These are phyloP conservation scores for Pyrenula aspistea DNA, from an alignment of 495 filamentous ascomycete genomes.

Conservation along the genomic window DNA sequence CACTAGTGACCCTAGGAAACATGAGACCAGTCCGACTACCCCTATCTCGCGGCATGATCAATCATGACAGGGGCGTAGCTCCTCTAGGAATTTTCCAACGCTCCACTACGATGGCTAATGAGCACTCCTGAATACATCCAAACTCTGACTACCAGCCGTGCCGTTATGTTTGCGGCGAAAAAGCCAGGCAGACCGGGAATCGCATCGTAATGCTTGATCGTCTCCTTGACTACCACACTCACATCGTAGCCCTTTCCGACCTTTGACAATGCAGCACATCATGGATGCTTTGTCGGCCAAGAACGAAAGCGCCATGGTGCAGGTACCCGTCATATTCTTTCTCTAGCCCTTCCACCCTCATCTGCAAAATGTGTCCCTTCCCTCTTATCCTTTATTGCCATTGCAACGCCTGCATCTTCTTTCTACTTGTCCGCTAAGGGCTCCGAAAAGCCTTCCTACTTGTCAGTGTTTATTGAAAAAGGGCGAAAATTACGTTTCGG, in stretches of 20 bases:
- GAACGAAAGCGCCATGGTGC: not conserved
- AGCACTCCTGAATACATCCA: not conserved
- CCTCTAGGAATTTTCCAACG: too few species aligned
- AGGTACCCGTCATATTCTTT: not conserved
- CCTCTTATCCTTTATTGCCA: not conserved
- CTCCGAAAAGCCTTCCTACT: not conserved
- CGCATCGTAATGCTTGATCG: not conserved
- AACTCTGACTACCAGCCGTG: not conserved
- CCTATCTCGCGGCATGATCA: too few species aligned
- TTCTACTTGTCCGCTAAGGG: not conserved
- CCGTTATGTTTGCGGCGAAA: not conserved
- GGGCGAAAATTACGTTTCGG: too few species aligned
- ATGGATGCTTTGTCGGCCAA: not conserved
- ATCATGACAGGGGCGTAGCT: too few species aligned
- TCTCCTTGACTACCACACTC: not conserved
- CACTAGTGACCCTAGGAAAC: too few species aligned
- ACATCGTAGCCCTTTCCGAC: not conserved
- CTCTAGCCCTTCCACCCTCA: not conserved
- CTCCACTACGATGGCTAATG: not conserved
- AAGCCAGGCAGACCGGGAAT: not conserved
- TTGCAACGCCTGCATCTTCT: not conserved
- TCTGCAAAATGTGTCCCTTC: not conserved
- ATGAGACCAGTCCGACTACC: too few species aligned
- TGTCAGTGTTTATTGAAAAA: too few species aligned
- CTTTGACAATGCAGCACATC: not conserved